Base-by-base conservation (phyloP, 2,329 filamentous ascomycete species). In the Grosmannia serpens region DNA sequence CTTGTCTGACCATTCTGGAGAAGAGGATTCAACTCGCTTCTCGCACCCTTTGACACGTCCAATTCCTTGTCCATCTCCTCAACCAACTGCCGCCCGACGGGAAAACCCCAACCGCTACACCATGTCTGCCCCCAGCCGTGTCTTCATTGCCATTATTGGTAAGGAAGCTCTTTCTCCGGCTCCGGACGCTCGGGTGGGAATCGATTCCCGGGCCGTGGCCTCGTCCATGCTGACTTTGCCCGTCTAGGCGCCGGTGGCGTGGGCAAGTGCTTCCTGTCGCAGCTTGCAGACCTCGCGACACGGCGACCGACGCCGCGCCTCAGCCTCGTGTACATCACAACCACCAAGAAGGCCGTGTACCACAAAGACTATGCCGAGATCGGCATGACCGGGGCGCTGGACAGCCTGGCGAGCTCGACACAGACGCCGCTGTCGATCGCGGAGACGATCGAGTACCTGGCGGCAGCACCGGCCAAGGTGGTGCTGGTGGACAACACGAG, bases 401-500 rank as follows among this genome's bases (percentile, higher is more conserved):
- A 86, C 55, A 77, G 83, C 51, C 82, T 94, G 55, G 77, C 81
- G 50, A 72, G 81, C 17, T 86, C 87, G 26, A 75, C 78, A 31
- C 83, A 85, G 63, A 75, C 85, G 3, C 81, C 89, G 11, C 81
- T 89, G 22, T 74, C 82, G 44, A 78, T 90, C 52, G 71, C 86
- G 50, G 81, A 92, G 66, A 81, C 95, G 46, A 82, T 86, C 64
- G 83, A 87, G 38, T 95, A 89, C 73, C 85, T 99, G 52, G 81
- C 85, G 60, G 81, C 82, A 50, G 88, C 90, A 1, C 90, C 91
- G 2, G 83, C 84, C 61, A 89, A 88, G 69, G 85, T 87, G 50
- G 79, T 99, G 51, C 78, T 99, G 33, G 86, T 99, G 64, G 94
- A 99, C 80, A 97, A 97, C 77, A 99, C 94, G 56, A 95, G 89